phyloP scores from a whole-genome alignment of 1,284 basidiomycete genomes.

The Inonotus hispidus region DNA sequence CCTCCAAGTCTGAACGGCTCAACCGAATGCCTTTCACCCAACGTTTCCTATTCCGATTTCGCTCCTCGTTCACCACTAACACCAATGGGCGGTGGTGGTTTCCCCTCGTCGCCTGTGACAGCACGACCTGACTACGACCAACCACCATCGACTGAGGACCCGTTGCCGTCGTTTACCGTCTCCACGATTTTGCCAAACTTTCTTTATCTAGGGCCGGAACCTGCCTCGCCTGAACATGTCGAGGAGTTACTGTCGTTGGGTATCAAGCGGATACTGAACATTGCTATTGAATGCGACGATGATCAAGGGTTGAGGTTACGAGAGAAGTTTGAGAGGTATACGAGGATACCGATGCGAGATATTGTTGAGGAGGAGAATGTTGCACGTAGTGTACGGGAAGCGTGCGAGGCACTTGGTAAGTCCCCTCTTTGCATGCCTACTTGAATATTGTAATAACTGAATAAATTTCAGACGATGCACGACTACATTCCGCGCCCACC shows the following conservation, averaged over 20 bases:
- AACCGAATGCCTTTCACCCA: slow-evolving; percentile 21
- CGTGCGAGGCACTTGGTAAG: slow-evolving; percentile 82
- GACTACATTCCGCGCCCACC: slow-evolving; percentile 79
- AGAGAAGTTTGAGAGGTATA: slow-evolving; percentile 74
- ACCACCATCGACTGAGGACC: slow-evolving; percentile 46
- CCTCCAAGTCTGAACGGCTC: slow-evolving; percentile 30
- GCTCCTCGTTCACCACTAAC: slow-evolving; percentile 43
- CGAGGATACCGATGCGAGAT: slow-evolving; percentile 88
- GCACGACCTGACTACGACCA: slow-evolving; percentile 49
- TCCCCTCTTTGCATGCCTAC: slow-evolving; percentile 13
- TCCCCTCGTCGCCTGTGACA: slow-evolving; percentile 45
- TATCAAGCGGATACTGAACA: slow-evolving; percentile 84
- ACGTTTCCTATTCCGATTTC: slow-evolving; percentile 17
- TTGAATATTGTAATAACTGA: background rate
- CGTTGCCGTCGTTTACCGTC: slow-evolving; percentile 63
- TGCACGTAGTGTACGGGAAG: slow-evolving; percentile 74
- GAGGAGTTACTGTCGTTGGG: slow-evolving; percentile 69
- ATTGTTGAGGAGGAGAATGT: slow-evolving; percentile 93
- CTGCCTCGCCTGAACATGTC: slow-evolving; percentile 70
- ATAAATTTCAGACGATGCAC: slow-evolving; percentile 71
- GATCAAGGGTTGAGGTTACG: slow-evolving; percentile 67
- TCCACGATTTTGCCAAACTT: slow-evolving; percentile 89
- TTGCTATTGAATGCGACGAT: slow-evolving; percentile 87
- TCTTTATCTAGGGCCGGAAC: slow-evolving; percentile 87
- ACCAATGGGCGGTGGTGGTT: slow-evolving; percentile 42